Evolutionary conservation across 441 rosid genomes (phyloP), one percentile per base, ranked within the genome.

Genomic region (Raphanus hybrid): DNA sequence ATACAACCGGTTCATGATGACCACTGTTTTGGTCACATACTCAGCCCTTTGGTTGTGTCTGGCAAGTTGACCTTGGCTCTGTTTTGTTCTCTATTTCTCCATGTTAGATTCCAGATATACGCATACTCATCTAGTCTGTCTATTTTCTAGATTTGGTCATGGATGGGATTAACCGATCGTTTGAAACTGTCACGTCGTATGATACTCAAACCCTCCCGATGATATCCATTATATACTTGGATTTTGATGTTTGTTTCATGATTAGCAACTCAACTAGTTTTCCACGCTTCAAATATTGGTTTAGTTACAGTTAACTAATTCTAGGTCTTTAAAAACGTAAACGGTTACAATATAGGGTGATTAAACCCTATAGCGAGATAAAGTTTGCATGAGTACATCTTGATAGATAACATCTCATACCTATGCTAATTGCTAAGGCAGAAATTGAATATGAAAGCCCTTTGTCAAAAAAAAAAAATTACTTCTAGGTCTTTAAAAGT

Each of bases 11-110:
- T 67, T 78, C 10, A 32, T 43, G 45, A 7, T 70, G 67, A 65
- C 55, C 45, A 70, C 14, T 71, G 12, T 29, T 72, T 37, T 67
- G 77, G 73, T 73, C 29, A 59, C 15, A 10, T 45, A 57, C 16
- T 32, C 29, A 23, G 12, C 8, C 55, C 14, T 20, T 74, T 74
- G 71, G 45, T 74, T 68, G 71, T 74, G 67, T 7, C 64, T 45
- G 78, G 82, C 82, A 79, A 69, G 78, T 74, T 79, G 75, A 69
- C 75, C 50, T 78, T 73, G 78, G 71, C 75, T 74, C 82, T 78
- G 6, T 50, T 55, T 78, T 16, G 71, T 55, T 79, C 78, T 79
- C 45, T 74, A 26, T 69, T 74, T 14, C 29, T 61, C 74, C 59
- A 73, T 78, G 77, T 67, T 58, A 73, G 77, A 37, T 60, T 78